Evolutionary conservation across 140 eudicot genomes (phyloP).

Genomic region (Ambrosia hybrid): DNA sequence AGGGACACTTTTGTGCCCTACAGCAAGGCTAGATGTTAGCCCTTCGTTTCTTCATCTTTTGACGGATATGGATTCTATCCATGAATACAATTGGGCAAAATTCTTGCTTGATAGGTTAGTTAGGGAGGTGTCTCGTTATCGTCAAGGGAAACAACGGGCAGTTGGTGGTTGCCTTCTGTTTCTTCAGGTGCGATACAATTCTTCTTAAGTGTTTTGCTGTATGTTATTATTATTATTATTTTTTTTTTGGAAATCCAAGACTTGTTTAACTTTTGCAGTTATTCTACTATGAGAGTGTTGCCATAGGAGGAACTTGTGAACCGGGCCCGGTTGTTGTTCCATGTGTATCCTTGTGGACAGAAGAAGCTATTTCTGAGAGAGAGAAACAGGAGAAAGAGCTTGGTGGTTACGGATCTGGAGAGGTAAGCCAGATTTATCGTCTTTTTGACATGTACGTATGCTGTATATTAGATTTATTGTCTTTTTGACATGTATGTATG

Average conservation of each 20-base stretch:
- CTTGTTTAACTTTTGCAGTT: conserved; percentile 37
- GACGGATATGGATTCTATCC: conserved; percentile 69
- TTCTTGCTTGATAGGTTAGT: conserved; percentile 81
- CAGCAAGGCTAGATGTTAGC: conserved; percentile 88
- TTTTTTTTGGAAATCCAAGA: conserved; percentile 1
- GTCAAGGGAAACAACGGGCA: conserved; percentile 87
- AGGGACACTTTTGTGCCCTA: conserved; percentile 83
- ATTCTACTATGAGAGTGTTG: conserved; percentile 77
- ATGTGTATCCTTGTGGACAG: conserved; percentile 75
- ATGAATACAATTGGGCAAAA: conserved; percentile 81
- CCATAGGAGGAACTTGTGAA: conserved; percentile 66
- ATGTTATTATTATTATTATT: background rate
- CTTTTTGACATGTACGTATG: background rate
- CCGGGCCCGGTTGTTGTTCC: conserved; percentile 61
- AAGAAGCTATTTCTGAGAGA: conserved; percentile 80
- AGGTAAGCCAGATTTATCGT: conserved; percentile 37
- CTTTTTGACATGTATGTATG: too few species aligned
- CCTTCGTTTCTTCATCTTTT: conserved; percentile 77
- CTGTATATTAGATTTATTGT: too few species aligned
- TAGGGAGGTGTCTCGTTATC: conserved; percentile 80
- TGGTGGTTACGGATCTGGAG: conserved; percentile 85
- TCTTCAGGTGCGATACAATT: conserved; percentile 59
- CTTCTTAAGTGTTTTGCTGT: conserved; percentile 5
- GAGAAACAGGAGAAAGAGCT: conserved; percentile 80
- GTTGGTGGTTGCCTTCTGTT: conserved; percentile 88